Evolutionary conservation across 1,284 basidiomycete species (phyloP), one percentile per base, ranked within the genome.

Genomic region (Fomitopsis schrenkii): DNA sequence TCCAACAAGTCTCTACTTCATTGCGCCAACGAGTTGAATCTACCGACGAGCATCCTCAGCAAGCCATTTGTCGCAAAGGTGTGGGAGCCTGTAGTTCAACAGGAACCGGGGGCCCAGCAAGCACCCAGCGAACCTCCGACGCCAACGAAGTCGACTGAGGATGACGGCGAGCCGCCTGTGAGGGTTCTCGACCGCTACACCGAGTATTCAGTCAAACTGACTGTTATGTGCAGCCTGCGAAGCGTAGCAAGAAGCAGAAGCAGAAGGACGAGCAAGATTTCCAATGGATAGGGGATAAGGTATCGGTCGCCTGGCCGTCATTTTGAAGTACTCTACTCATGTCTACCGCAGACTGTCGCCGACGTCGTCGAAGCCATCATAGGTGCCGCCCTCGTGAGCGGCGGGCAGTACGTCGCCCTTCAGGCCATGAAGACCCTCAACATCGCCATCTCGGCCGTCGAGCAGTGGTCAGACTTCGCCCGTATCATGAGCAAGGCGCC

Each of bases 341-440:
- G 28, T 3, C 5, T 17, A 22, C 15, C 28, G 15, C 65, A 93
- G 91, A 83, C 84, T n/a, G 79, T 93, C 40, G 91, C 91, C 55
- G 92, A 94, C 73, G 89, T 92, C 50, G 83, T 84, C 15, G 93
- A 94, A 72, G 90, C 91, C 3, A 84, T 94, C 59, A 83, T 94
- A 45, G 93, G 88, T 22, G 91, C 92, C 5, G 90, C 88, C 5
- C 92, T 87, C 70, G 76, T 91, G 44, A 83, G 84, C 28, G 86
- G 85, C 7, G 92, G 89, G 52, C 78, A 80, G 57, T 85, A 90
- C 60, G 71, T 76, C 10, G 91, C 86, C 14, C 77, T 93, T 45
- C 79, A 79, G 64, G 83, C 80, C 15, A 80, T 82, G 48, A 90
- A 89, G 70, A 79, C 80, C 19, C 75, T 94, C 65, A 79, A 81